Base-by-base conservation (phyloP, 129 eudicot species). In the Rutidosis leptorrhynchoides region DNA sequence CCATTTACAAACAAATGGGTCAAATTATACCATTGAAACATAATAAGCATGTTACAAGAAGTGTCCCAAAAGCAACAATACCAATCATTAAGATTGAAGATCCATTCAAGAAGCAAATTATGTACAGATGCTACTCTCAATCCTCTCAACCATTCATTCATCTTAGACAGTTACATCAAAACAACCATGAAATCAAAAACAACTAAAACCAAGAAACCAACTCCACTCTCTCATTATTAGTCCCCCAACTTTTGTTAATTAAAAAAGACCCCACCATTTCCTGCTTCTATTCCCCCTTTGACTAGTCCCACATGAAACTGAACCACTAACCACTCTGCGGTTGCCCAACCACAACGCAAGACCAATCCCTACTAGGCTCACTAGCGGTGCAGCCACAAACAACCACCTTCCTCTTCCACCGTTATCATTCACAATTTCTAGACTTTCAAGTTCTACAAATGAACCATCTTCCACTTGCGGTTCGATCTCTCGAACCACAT, bases 251-350 rank as follows among this genome's bases (percentile, higher is more conserved):
- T 15, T 1, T 19, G n/a, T n/a, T n/a, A 51, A 25, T 79, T 76
- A 89, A 74, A 86, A 77, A 21, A 73, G 80, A 42, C 81, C 78
- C 93, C 90, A 91, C 96, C 86, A 89, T 61, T 90, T 79, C 78
- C 90, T 79, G 60, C 77, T 77, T 75, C 79, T 79, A 65, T 69
- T 76, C 11, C 61, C 93, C 73, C 94, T 83, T 60, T 70, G 83
- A 68, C 57, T 70, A n/a, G 77, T 49, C 72, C 32, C 69, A 20
- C 62, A 11, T 9, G 73, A 21, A 43, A 49, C 46, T n/a, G 51
- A 25, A 33, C 69, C 22, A 57, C 42, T 49, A 65, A 59, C 23
- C 21, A 74, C 78, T 58, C 77, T 61, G 26, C 80, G 80, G 46
- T 78, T 78, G 11, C 96, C 90, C 51, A 88, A 72, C 83, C 90